phyloP scores from a whole-genome alignment of 495 filamentous ascomycete species.

The Neurospora sp. region DNA sequence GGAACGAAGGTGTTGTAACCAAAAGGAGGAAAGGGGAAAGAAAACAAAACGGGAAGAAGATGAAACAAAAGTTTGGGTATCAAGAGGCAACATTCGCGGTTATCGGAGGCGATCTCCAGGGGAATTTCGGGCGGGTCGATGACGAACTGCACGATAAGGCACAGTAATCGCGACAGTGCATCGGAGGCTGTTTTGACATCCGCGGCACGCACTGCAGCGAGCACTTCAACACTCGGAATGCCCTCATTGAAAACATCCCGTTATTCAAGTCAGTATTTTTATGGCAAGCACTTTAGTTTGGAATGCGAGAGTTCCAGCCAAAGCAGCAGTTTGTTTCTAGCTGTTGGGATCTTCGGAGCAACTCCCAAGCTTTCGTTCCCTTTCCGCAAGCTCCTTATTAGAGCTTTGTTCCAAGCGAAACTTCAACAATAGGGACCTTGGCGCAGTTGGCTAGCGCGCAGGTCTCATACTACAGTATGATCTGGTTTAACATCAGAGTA shows the following conservation, averaged over 20 bases:
- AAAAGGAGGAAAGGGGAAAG: too few relatives aligned
- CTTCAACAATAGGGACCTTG: background rate
- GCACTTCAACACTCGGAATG: background rate
- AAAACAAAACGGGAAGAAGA: background rate
- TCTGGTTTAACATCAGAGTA: background rate
- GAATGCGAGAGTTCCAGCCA: too few relatives aligned
- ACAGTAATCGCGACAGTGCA: constrained; percentile 4
- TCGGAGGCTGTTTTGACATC: background rate
- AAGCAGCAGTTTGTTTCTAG: too few relatives aligned
- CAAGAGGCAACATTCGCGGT: background rate
- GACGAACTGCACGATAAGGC: background rate
- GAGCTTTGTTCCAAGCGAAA: background rate
- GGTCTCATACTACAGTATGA: background rate
- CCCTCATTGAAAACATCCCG: background rate
- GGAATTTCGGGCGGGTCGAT: background rate
- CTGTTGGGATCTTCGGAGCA: too few relatives aligned
- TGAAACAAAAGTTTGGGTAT: background rate
- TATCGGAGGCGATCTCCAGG: background rate
- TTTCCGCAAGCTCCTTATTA: background rate
- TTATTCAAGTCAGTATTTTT: too few relatives aligned
- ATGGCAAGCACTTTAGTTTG: too few relatives aligned
- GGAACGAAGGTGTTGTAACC: background rate
- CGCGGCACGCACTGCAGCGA: background rate
- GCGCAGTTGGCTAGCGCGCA: background rate
- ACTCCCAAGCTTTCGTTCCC: too few relatives aligned